Evolutionary conservation across 2,329 filamentous ascomycete species (phyloP), one percentile per base, ranked within the genome.

Genomic region (Calonectria crousiana): DNA sequence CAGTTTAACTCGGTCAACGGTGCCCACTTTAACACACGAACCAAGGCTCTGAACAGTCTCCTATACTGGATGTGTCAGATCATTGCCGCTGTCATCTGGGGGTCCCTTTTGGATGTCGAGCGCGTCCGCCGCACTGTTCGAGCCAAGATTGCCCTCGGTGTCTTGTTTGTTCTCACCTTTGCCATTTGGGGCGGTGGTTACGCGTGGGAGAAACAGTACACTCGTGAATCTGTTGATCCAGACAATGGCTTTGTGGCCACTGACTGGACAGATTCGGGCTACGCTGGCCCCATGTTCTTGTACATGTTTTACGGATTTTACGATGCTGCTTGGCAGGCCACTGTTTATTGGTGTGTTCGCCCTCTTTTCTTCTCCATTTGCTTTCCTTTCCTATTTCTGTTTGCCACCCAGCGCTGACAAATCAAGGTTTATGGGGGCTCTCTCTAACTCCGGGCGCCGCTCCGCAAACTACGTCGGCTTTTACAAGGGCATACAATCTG

Each of bases 391-490:
- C 2, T 9, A 11, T 32, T 41, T 13, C 32, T 34, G 10, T 32
- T 16, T 20, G 28, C 30, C 30, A 18, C 30, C 67, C 44, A 9
- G 20, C 44, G n/a, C 78, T 80, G 47, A 80, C 41, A 4, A 10
- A 49, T 92, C 93, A 83, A 76, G 93, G 93, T 96, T 94, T 88
- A 98, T 98, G 94, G 96, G 96, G 62, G 92, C 96, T 13, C 89
- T 98, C 56, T 96, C 95, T 82, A 98, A 98, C 90, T 98, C 96
- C 76, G 92, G 94, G 74, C 95, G 96, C 84, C 96, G 95, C 84
- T 91, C 96, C 36, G 96, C 96, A 86, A 98, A 98, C 88, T 94
- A 96, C 81, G 94, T 95, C 56, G 96, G 95, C 95, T 95, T 95
- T 86, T 95, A 95, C 88, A 95, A 95, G 85, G 93, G 93, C 18